These are phyloP conservation scores for Verticillium isaacii DNA, from an alignment of 2,329 filamentous ascomycete species.

Conservation along the genomic window DNA sequence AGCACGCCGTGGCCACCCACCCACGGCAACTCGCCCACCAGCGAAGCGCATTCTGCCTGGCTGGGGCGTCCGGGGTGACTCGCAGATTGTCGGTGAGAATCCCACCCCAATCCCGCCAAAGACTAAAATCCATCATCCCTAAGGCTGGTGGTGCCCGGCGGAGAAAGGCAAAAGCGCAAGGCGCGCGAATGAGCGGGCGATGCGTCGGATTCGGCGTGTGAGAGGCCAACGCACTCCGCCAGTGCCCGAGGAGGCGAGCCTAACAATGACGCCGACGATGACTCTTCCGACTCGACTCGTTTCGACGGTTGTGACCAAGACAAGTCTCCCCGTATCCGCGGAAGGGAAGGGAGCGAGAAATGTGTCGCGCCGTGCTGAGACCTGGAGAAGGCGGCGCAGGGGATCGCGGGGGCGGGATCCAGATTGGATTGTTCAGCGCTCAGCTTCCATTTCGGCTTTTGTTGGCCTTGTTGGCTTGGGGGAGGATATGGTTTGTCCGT, in stretches of 20 bases:
- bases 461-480: neutral
- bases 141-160: neutral
- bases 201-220: neutral
- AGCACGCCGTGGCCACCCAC: neutral
- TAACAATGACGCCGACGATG: neutral
- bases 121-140: neutral
- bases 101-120: neutral
- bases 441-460: neutral
- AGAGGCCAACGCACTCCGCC: neutral
- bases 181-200: neutral
- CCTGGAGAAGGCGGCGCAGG: neutral
- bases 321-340: neutral
- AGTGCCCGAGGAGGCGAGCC: neutral
- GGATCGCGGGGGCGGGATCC: neutral
- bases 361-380: neutral
- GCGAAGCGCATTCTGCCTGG: neutral
- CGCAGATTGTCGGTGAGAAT: neutral
- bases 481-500: neutral
- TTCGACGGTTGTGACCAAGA: neutral
- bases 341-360: neutral
- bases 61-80: neutral
- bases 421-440: neutral
- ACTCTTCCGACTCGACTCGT: neutral
- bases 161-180: neutral
- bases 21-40: neutral